phyloP scores from a whole-genome alignment of 306 rosid genomes.

The Acacia acuminata region DNA sequence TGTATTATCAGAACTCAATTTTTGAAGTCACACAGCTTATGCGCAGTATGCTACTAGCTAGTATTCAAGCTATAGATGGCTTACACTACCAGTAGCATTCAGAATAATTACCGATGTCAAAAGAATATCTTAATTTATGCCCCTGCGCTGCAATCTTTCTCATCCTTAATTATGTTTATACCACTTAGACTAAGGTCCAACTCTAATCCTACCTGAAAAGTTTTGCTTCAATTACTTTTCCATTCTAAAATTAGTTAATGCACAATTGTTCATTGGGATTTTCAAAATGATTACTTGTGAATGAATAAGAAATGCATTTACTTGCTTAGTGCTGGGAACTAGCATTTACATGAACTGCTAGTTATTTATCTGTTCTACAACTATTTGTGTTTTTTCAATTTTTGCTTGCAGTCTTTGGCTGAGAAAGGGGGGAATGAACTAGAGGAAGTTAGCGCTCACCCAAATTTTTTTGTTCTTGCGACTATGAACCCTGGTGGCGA shows the following conservation, averaged over 20 bases:
- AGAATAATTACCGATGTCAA: not conserved
- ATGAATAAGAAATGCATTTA: not conserved
- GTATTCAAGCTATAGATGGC: not conserved
- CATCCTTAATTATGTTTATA: not conserved
- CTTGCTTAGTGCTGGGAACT: slow-evolving; percentile 8
- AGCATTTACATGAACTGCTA: slow-evolving; percentile 1
- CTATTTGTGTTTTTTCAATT: not conserved
- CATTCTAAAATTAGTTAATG: not conserved
- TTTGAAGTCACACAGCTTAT: not conserved
- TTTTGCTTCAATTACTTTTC: not conserved
- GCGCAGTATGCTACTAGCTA: not conserved
- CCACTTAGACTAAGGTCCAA: not conserved
- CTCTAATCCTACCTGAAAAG: not conserved
- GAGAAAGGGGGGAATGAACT: slow-evolving; percentile 88
- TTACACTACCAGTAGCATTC: not conserved
- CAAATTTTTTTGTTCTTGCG: slow-evolving; percentile 78
- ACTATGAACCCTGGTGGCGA: slow-evolving; percentile 99
- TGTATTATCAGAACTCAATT: not conserved
- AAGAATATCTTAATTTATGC: not conserved
- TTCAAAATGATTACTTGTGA: not conserved
- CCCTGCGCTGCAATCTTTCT: not conserved
- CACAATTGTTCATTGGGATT: not conserved
- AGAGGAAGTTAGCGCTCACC: slow-evolving; percentile 71
- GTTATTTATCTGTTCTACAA: not conserved
- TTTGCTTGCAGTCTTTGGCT: slow-evolving; percentile 66